Conservation (phyloP, 202 grass and related monocot species). For the Brachypodium distachyon region DNA sequence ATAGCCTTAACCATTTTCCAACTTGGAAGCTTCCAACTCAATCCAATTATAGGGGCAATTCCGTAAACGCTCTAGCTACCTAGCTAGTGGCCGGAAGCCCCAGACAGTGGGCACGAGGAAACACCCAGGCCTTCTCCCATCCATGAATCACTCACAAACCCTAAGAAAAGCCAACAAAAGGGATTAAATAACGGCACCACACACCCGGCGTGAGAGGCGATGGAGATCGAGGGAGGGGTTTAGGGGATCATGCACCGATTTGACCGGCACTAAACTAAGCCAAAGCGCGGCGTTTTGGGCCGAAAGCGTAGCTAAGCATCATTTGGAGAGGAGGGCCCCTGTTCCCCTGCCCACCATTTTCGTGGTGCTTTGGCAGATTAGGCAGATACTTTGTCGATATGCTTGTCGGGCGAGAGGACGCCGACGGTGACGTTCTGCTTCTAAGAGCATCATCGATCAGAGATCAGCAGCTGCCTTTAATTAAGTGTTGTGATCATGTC, state of each 20-base stretch:
- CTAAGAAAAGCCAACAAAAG: not conserved
- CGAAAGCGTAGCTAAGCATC: conserved; percentile 33
- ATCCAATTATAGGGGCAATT: not conserved
- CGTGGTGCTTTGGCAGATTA: conserved; percentile 8
- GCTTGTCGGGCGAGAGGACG: conserved; percentile 41
- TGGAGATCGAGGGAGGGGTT: conserved; percentile 45
- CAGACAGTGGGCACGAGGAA: conserved; percentile 47
- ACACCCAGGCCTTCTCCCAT: not conserved
- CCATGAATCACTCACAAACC: not conserved
- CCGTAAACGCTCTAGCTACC: not conserved
- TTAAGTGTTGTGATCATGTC: too few species aligned
- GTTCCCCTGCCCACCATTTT: conserved; percentile 23
- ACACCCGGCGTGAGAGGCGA: not conserved
- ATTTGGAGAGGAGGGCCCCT: not conserved
- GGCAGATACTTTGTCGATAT: conserved; percentile 47
- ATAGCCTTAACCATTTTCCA: not conserved
- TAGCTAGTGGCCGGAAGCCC: conserved; percentile 15
- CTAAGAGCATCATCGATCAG: not conserved
- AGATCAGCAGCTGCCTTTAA: too few species aligned
- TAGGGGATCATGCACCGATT: conserved; percentile 37
- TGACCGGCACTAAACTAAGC: conserved; percentile 35
- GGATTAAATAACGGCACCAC: not conserved
- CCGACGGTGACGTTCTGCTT: conserved; percentile 11
- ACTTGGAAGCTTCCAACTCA: not conserved
- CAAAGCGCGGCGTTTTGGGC: conserved; percentile 22